phyloP scores from a whole-genome alignment of 495 filamentous ascomycete species.

The Penicillium cinerascens region DNA sequence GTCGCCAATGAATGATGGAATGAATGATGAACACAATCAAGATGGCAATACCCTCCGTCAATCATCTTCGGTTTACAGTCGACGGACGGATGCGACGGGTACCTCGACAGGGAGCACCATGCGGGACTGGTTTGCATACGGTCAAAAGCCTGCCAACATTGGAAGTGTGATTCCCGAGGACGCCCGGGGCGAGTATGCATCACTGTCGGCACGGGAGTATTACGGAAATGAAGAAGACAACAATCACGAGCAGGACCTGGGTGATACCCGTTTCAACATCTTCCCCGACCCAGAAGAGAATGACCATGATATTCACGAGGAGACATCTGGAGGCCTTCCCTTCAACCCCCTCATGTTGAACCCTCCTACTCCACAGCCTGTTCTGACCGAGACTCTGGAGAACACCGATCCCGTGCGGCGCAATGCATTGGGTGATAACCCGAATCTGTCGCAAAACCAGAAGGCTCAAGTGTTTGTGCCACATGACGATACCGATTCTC shows the following conservation, averaged over 20 bases:
- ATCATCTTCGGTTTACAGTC: constrained; percentile 44
- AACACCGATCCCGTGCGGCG: constrained; percentile 24
- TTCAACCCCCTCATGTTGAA: constrained; percentile 53
- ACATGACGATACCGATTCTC: constrained; percentile 15
- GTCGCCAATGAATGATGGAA: constrained; percentile 33
- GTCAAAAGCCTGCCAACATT: constrained; percentile 31
- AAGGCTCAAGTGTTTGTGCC: constrained; percentile 12
- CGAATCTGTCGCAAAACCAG: constrained; percentile 32
- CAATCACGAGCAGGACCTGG: constrained; percentile 35
- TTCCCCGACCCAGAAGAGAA: constrained; percentile 48
- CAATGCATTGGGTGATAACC: constrained; percentile 34
- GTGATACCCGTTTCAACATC: constrained; percentile 38
- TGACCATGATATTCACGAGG: constrained; percentile 37
- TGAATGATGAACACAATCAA: constrained; percentile 22
- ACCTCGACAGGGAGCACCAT: constrained; percentile 28
- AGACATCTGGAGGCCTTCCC: constrained; percentile 22
- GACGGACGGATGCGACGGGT: constrained; percentile 35
- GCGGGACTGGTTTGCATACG: constrained; percentile 39
- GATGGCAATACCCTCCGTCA: constrained; percentile 37
- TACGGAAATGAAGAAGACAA: constrained; percentile 38
- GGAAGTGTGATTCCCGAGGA: constrained; percentile 34
- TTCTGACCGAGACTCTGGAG: constrained; percentile 17
- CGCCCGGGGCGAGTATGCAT: constrained; percentile 40
- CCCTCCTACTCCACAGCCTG: constrained; percentile 49
- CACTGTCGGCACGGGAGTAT: constrained; percentile 36